A percentile compares a stretch with the other conserved stretches of the same genome.
Evolutionary conservation across 495 filamentous ascomycete genomes (phyloP).

Genomic region (Penicillium malachiteum): DNA sequence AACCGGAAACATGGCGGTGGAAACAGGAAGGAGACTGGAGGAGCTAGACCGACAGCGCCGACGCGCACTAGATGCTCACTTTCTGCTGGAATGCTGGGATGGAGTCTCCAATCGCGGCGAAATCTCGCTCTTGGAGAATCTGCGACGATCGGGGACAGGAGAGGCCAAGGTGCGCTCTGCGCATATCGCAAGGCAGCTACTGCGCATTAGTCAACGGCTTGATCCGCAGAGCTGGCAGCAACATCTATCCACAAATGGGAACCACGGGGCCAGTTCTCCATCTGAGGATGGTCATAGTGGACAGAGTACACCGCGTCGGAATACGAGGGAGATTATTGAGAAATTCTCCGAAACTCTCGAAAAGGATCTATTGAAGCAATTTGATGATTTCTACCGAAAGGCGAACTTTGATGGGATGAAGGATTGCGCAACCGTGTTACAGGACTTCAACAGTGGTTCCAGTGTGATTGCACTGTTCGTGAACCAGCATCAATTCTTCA

Average conservation of each 20-base stretch:
- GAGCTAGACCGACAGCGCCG: conserved; percentile 89
- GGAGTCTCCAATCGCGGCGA: conserved; percentile 86
- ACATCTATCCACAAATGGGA: conserved; percentile 57
- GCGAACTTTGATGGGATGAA: conserved; percentile 96
- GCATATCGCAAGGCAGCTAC: conserved; percentile 82
- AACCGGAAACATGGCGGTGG: conserved; percentile 90
- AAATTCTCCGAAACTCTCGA: conserved; percentile 95
- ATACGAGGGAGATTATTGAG: conserved; percentile 88
- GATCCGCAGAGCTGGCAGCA: conserved; percentile 71
- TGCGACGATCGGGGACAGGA: conserved; percentile 71
- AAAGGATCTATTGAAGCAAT: conserved; percentile 92
- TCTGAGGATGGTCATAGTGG: conserved; percentile 38
- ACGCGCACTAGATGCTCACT: conserved; percentile 87
- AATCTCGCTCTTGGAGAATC: conserved; percentile 75
- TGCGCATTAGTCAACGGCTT: conserved; percentile 82
- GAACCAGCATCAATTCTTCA: conserved; percentile 99
- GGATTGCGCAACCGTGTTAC: conserved; percentile 87
- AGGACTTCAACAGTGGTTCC: conserved; percentile 93
- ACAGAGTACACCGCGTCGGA: conserved; percentile 45
- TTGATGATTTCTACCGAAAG: conserved; percentile 91
- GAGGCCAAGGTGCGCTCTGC: conserved; percentile 89
- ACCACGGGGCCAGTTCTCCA: conserved; percentile 33
- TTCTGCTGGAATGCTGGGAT: conserved; percentile 93
- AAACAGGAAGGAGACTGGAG: conserved; percentile 90
- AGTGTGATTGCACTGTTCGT: conserved; percentile 95